phyloP scores from a whole-genome alignment of 805 yeast species.

The Metschnikowia dekortorum region DNA sequence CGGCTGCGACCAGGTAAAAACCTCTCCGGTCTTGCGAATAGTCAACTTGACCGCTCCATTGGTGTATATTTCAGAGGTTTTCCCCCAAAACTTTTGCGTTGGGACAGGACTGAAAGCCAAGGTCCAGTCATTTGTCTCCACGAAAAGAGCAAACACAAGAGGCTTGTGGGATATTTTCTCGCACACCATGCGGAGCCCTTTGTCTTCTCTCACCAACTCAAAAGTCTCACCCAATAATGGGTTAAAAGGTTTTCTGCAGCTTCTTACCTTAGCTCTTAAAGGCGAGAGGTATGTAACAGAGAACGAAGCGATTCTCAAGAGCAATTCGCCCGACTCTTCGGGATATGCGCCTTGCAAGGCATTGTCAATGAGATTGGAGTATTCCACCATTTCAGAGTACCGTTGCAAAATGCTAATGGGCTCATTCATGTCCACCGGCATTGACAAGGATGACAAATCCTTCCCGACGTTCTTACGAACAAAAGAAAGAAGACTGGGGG shows the following conservation, averaged over 20 bases:
- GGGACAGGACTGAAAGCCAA: slow-evolving; percentile 63
- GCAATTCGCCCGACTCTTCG: slow-evolving; percentile 51
- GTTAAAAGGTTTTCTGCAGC: slow-evolving; percentile 85
- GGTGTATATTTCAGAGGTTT: slow-evolving; percentile 77
- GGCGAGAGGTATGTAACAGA: slow-evolving; percentile 73
- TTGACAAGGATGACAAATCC: slow-evolving; percentile 76
- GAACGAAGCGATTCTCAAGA: slow-evolving; percentile 71
- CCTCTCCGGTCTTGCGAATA: slow-evolving; percentile 59
- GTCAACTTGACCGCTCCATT: slow-evolving; percentile 63
- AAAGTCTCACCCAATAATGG: slow-evolving; percentile 92
- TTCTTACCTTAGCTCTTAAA: slow-evolving; percentile 69
- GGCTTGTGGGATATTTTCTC: slow-evolving; percentile 93
- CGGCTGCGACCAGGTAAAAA: slow-evolving; percentile 80
- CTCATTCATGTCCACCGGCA: slow-evolving; percentile 94
- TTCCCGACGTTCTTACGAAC: slow-evolving; percentile 90
- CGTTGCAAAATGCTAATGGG: slow-evolving; percentile 81
- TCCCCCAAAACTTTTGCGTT: slow-evolving; percentile 91
- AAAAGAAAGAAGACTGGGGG: slow-evolving; percentile 78
- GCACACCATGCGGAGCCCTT: slow-evolving; percentile 65
- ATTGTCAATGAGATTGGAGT: slow-evolving; percentile 58
- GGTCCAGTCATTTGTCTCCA: slow-evolving; percentile 72
- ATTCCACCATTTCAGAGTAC: slow-evolving; percentile 77
- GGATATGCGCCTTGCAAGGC: slow-evolving; percentile 47
- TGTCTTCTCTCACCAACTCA: slow-evolving; percentile 82
- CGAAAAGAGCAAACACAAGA: slow-evolving; percentile 73